Base-by-base conservation (phyloP, 768 basidiomycete genomes). In the Tricholoma sp. region DNA sequence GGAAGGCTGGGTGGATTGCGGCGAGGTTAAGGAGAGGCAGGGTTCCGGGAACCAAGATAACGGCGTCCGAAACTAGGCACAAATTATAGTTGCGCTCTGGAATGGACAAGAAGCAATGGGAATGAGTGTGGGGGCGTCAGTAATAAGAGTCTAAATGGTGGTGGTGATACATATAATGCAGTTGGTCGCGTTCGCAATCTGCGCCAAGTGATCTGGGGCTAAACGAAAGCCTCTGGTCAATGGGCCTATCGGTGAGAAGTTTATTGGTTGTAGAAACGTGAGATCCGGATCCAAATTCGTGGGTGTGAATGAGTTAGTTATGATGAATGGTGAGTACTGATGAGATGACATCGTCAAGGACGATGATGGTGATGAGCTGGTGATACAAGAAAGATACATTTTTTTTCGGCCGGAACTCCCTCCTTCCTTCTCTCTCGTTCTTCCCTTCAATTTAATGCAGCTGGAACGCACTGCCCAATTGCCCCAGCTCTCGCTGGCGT, bases 401-500 rank as follows among this genome's bases (percentile, higher is more conserved):
- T 53, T 53, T 53, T 50, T 53, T 44, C 15, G n/a, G 31, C 29
- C 47, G n/a, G 31, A 33, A 44, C 15, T 12, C 42, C 39, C 39
- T 44, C 10, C 47, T n/a, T 39, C 11, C 28, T n/a, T 24, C 24
- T 4, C 24, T n/a, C n/a, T n/a, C n/a, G n/a, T 24, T 24, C 2
- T 44, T 28, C 39, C 44, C 52, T 28, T 13, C n/a, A n/a, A 10
- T 11, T 76, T 61, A 86, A 12, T 72, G 76, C 69, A 88, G 70
- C 61, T 87, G 84, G 67, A 92, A 89, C 28, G 89, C 89, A 64
- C 88, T 90, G 29, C 80, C 89, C 50, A 91, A 68, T 55, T 73
- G 72, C 45, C 68, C 57, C 42, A 60, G 45, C 36, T 59, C 61
- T 29, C 61, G 55, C 52, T 60, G 60, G 32, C 56, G 61, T 50